phyloP scores from a whole-genome alignment of 2,329 filamentous ascomycete genomes.

The Penicillium carneum region DNA sequence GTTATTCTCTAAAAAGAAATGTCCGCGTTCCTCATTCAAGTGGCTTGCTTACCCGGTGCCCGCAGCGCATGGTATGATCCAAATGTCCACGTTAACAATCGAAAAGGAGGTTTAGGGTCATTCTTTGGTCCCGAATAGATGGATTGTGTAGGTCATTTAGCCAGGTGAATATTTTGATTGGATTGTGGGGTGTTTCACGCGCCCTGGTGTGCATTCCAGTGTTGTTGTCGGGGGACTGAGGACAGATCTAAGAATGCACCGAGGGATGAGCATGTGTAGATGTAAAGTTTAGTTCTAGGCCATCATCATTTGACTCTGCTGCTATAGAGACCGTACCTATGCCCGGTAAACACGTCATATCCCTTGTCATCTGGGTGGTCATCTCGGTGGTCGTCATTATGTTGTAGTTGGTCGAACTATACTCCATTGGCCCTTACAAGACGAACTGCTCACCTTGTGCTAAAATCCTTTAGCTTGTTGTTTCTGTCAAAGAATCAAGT shows the following conservation, averaged over 20 bases:
- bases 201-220: slow-evolving; percentile 32
- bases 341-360: background rate
- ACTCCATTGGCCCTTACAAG: background rate
- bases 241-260: slow-evolving; percentile 32
- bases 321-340: background rate
- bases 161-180: slow-evolving; percentile 17
- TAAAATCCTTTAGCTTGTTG: background rate
- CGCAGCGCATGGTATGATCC: slow-evolving; percentile 30
- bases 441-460: background rate
- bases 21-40: slow-evolving; percentile 2
- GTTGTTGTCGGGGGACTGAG: slow-evolving; percentile 33
- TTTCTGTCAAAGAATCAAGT: background rate
- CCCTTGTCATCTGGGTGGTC: slow-evolving; percentile 7
- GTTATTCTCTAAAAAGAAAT: slow-evolving; percentile 29
- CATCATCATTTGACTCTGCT: background rate
- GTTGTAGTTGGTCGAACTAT: slow-evolving; percentile 3
- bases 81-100: slow-evolving; percentile 26
- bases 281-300: slow-evolving; percentile 14
- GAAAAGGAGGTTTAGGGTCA: slow-evolving; percentile 2
- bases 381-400: background rate
- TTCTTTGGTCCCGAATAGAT: background rate
- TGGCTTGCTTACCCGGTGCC: slow-evolving; percentile 24
- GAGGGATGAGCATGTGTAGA: background rate
- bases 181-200: background rate
- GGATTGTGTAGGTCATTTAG: background rate